phyloP scores from a whole-genome alignment of 306 rosid species.

The Cicer chorassanicum region DNA sequence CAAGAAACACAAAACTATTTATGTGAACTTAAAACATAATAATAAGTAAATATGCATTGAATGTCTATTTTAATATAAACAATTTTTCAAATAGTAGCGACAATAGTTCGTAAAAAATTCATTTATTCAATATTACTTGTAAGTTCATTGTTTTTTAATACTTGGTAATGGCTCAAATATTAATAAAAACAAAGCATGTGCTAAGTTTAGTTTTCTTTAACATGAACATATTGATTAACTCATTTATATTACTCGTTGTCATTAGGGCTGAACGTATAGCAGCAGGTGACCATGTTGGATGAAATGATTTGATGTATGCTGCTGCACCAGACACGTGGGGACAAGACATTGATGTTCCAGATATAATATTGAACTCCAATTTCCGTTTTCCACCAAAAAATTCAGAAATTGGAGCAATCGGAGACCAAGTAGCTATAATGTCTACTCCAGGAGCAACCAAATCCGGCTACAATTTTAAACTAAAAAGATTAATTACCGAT shows the following conservation, averaged over 20 bases:
- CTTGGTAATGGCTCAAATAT: no score
- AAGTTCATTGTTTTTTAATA: no score
- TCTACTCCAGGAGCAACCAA: conserved; percentile 47
- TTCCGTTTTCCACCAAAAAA: neutral
- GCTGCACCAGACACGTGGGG: conserved; percentile 42
- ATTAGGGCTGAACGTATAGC: conserved; percentile 44
- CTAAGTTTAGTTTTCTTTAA: no score
- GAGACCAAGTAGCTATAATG: conserved; percentile 54
- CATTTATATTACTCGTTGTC: conserved; percentile 40
- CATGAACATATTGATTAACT: neutral
- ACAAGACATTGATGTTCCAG: conserved; percentile 53
- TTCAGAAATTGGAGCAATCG: neutral
- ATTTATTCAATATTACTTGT: no score
- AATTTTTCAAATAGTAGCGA: no score
- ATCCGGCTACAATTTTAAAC: conserved; percentile 47
- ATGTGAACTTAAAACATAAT: no score
- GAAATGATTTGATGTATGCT: conserved; percentile 35
- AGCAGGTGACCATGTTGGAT: conserved; percentile 46
- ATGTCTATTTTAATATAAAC: no score
- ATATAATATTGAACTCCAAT: neutral
- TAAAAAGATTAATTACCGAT: neutral
- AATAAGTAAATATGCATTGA: no score
- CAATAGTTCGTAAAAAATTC: no score
- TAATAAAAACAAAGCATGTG: no score
- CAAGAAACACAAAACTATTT: no score